These are phyloP conservation scores for Pseudocercospora fuligena DNA, from an alignment of 2,329 filamentous ascomycete species.

Conservation along the genomic window DNA sequence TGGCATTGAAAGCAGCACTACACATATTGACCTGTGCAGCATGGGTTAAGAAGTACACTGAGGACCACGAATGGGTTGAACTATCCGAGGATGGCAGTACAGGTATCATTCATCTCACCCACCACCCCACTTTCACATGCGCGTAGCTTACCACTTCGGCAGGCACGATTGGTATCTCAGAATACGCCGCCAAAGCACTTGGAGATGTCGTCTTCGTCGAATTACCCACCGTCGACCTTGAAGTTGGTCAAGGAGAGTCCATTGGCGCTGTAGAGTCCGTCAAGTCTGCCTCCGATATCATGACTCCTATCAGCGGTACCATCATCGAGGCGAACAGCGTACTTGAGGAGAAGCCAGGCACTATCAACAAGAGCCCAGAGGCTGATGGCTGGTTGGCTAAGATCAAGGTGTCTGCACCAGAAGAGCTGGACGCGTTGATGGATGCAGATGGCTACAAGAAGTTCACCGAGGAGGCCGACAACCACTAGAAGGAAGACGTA, in stretches of 20 bases:
- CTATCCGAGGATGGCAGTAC: slow-evolving; percentile 80
- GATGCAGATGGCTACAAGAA: slow-evolving; percentile 75
- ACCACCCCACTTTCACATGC: slow-evolving; percentile 23
- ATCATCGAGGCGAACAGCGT: slow-evolving; percentile 74
- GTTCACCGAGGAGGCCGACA: slow-evolving; percentile 63
- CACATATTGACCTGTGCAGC: slow-evolving; percentile 47
- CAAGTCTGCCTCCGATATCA: slow-evolving; percentile 97
- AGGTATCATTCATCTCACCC: slow-evolving; percentile 53
- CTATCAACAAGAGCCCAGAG: slow-evolving; percentile 90
- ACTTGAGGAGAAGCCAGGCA: slow-evolving; percentile 82
- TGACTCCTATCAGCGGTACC: slow-evolving; percentile 80
- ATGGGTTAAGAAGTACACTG: slow-evolving; percentile 82
- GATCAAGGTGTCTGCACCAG: slow-evolving; percentile 72
- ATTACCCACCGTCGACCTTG: slow-evolving; percentile 73
- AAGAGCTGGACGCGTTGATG: slow-evolving; percentile 79
- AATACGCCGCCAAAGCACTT: slow-evolving; percentile 88
- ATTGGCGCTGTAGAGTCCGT: slow-evolving; percentile 97
- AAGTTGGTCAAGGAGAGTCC: slow-evolving; percentile 75
- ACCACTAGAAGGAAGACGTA: background rate
- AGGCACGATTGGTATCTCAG: slow-evolving; percentile 80
- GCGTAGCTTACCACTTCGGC: slow-evolving; percentile 18
- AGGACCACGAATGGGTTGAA: slow-evolving; percentile 98
- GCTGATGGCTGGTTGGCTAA: slow-evolving; percentile 91
- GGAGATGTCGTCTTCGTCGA: slow-evolving; percentile 98
- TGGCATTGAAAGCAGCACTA: background rate